These are phyloP conservation scores for Benincasa hispida DNA, from an alignment of 306 rosid species.

Conservation along the genomic window DNA sequence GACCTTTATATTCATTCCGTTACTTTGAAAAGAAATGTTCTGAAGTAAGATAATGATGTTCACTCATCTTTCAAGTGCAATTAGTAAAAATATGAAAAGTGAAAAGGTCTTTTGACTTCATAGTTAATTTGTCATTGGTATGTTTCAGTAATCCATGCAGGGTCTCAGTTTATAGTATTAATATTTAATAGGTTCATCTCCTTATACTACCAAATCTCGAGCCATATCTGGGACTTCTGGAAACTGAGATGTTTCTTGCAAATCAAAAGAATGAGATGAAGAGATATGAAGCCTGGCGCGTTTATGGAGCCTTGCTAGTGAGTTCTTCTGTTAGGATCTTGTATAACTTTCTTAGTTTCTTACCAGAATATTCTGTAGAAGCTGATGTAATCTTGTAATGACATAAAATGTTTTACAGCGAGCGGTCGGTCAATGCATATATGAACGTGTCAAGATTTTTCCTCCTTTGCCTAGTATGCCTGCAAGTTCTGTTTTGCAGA, in stretches of 20 bases:
- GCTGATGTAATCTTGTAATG: not conserved
- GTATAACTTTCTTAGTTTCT: not conserved
- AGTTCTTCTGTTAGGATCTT: slow-evolving; percentile 18
- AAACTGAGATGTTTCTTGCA: slow-evolving; percentile 30
- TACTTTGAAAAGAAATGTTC: not conserved
- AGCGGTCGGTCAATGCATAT: slow-evolving; percentile 68
- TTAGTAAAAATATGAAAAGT: not conserved
- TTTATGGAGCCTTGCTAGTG: slow-evolving; percentile 86
- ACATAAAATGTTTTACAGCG: slow-evolving; percentile 33
- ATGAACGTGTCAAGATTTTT: slow-evolving; percentile 36
- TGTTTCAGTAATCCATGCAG: slow-evolving; percentile 7
- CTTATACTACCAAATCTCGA: slow-evolving; percentile 85
- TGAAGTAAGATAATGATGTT: not conserved
- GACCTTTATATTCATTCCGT: not conserved
- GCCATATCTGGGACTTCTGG: slow-evolving; percentile 73
- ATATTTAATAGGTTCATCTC: slow-evolving; percentile 45
- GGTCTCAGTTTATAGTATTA: slow-evolving; percentile 10
- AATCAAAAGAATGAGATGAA: slow-evolving; percentile 60
- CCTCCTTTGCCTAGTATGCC: slow-evolving; percentile 34
- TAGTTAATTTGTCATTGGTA: slow-evolving; percentile 1
- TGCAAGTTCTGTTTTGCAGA: slow-evolving; percentile 27
- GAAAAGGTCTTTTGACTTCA: not conserved
- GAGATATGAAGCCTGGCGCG: slow-evolving; percentile 81
- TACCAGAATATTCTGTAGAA: not conserved
- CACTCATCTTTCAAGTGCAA: not conserved